Base-by-base conservation (phyloP, 2,329 filamentous ascomycete genomes). In the Colletotrichum incanum region DNA sequence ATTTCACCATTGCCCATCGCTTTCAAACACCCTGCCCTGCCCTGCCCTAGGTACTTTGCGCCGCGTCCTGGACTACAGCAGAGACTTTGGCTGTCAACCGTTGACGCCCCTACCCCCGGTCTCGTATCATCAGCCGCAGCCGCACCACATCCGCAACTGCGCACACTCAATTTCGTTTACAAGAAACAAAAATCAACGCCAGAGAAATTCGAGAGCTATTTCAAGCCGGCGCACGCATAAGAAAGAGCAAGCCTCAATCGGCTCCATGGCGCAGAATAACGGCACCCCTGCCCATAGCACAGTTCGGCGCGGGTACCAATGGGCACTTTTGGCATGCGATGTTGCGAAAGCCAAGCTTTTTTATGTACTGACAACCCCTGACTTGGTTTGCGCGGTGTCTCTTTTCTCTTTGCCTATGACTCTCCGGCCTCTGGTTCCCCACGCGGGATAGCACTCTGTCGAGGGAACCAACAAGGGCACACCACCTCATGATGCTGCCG, bases 341-440 rank as follows among this genome's bases (percentile, higher is more conserved):
- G 41, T 71, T 50, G 56, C 65, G 20, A 45, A 50, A 39, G 50
- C 43, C 78, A 78, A 81, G 78, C 75, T 77, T 80, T 80, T 82
- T 79, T 79, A n/a, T n/a, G 37, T 54, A 34, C 52, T 34, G 20
- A 20, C 31, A 28, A 20, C 28, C n/a, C 39, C 31, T 58, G 39
- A 28, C 28, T 34, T 16, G 7, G 14, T 39, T 34, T 58, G 37
- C 37, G 49, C 61, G 43, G 55, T 65, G 45, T 68, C 58, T 71
- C 43, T 71, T 63, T 63, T 63, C 68, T 68, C 65, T 37, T 28
- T 61, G 55, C 41, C 52, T 55, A 34, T 23, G 56, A 31, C 41
- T 68, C 43, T 52, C 39, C 23, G 58, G 31, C 49, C 23, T 20
- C 31, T 9, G 23, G 43, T 50, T 68, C 68, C 58, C 56, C 56